Evolutionary conservation across 2,329 filamentous ascomycete species (phyloP), one percentile per base, ranked within the genome.

Genomic region (Diaporthe ampelina): DNA sequence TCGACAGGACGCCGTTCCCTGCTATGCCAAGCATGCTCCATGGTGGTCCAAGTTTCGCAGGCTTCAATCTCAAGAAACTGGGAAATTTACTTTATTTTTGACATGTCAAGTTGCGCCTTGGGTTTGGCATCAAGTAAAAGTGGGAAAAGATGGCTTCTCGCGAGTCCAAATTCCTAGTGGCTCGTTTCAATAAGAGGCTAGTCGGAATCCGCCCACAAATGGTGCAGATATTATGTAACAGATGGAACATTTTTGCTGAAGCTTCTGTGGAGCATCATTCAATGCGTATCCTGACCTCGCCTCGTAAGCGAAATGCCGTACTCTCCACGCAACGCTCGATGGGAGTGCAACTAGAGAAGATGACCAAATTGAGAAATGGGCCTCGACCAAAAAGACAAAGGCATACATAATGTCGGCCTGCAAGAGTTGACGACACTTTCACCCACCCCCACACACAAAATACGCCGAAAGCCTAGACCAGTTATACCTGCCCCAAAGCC

Each of bases 221-320:
- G 32, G 32, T 68, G 63, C 63, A 54, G 8, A 21, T 13, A 40
- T 68, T 68, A 67, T 48, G 63, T 54, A 68, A 54, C 48, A 35
- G 63, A 54, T 26, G 21, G 48, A 6, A 15, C 63, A 68, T 48
- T 68, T 63, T 68, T 54, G 48, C 63, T 35, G n/a, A 37, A 40
- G 63, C 32, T 68, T 68, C 48, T 68, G 63, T 68, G 63, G 63
- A 54, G 63, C 32, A 40, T 19, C 15, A 9, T 40, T n/a, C 40
- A 43, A 54, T 68, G 63, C 63, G n/a, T 54, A 40, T 68, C 48
- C n/a, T 24, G 32, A 19, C 63, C 63, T 68, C 63, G 63, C 32
- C 48, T 68, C 48, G n/a, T 26, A 68, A 68, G 48, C 63, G 63
- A 68, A 68, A 68, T 68, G 48, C 26, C 26, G 21, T 29, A 6